A percentile compares a stretch with the other conserved stretches of the same genome.
Conservation (phyloP, 2,329 filamentous ascomycete genomes). For the Penicillium sp. region DNA sequence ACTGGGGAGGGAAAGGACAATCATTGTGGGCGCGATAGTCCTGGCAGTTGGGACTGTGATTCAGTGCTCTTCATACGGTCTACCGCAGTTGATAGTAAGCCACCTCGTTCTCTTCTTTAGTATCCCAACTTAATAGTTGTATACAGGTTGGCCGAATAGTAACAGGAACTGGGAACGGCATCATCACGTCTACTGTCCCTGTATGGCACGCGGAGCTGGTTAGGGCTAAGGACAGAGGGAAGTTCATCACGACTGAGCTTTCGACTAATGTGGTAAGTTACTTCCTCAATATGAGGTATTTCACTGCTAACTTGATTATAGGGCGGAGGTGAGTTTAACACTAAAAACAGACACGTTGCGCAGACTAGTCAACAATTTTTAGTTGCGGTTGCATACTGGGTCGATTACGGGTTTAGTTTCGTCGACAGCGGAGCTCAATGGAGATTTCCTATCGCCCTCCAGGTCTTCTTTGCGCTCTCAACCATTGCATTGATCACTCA, state of each 20-base stretch:
- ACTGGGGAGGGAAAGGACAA: neutral
- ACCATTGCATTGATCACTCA: constrained; percentile 17
- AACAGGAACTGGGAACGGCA: constrained; percentile 4
- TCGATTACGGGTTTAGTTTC: constrained; percentile 15
- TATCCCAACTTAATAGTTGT: too few relatives aligned
- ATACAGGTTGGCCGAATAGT: constrained; percentile 6
- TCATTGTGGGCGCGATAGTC: neutral
- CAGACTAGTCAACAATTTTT: constrained; percentile 23
- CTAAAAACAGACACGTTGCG: too few relatives aligned
- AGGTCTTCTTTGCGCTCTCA: constrained; percentile 7
- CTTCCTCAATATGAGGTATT: neutral
- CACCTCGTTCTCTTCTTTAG: too few relatives aligned
- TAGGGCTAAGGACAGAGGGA: neutral
- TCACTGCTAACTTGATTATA: neutral
- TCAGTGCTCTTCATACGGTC: neutral
- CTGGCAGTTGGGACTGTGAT: neutral
- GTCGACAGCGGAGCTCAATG: constrained; percentile 13
- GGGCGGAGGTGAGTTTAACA: constrained; percentile 4
- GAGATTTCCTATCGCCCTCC: constrained; percentile 16
- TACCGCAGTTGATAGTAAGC: constrained; percentile 4
- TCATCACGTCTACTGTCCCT: constrained; percentile 1
- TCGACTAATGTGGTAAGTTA: neutral
- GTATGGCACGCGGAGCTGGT: constrained; percentile 9
- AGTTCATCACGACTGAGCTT: neutral
- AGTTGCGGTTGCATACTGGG: constrained; percentile 19